Evolutionary conservation across 2,329 filamentous ascomycete genomes (phyloP).

Genomic region (Clonostachys rhizophaga): DNA sequence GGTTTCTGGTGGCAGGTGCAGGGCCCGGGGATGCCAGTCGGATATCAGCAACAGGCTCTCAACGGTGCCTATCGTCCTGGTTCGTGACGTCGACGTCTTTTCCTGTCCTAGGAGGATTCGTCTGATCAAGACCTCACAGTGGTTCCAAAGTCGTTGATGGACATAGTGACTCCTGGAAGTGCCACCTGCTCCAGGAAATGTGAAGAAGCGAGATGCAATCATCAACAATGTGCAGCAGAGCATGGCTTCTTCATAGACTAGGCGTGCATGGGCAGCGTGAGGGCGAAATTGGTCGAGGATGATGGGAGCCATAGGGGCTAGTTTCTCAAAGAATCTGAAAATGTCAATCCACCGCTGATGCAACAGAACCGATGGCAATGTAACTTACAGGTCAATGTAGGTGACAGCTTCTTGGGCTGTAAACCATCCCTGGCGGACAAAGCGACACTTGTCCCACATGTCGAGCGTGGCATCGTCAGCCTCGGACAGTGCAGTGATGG

Average conservation of each 20-base stretch:
- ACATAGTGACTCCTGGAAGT: slow-evolving; percentile 10
- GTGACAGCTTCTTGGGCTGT: slow-evolving; percentile 16
- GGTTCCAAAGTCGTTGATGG: slow-evolving; percentile 10
- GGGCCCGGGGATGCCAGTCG: slow-evolving; percentile 12
- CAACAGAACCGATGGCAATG: background rate
- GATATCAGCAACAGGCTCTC: slow-evolving; percentile 13
- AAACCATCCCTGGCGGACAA: slow-evolving; percentile 15
- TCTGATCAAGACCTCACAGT: slow-evolving; percentile 11
- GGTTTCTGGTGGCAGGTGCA: slow-evolving; percentile 12
- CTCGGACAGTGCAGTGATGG: slow-evolving; percentile 9
- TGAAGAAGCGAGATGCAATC: slow-evolving; percentile 13
- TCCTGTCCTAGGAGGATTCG: slow-evolving; percentile 11
- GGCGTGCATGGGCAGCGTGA: slow-evolving; percentile 5
- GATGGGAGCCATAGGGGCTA: background rate
- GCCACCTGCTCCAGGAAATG: slow-evolving; percentile 10
- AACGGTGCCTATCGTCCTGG: slow-evolving; percentile 9
- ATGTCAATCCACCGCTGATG: background rate
- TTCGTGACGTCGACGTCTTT: slow-evolving; percentile 11
- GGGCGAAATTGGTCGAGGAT: background rate
- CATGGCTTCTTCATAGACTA: slow-evolving; percentile 11
- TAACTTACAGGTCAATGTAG: slow-evolving; percentile 12
- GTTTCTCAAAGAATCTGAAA: background rate
- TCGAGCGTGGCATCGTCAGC: slow-evolving; percentile 10
- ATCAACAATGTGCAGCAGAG: slow-evolving; percentile 12
- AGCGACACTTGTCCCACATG: slow-evolving; percentile 14